phyloP scores from a whole-genome alignment of 148 eudicot species.

The Fallopia convolvulus region DNA sequence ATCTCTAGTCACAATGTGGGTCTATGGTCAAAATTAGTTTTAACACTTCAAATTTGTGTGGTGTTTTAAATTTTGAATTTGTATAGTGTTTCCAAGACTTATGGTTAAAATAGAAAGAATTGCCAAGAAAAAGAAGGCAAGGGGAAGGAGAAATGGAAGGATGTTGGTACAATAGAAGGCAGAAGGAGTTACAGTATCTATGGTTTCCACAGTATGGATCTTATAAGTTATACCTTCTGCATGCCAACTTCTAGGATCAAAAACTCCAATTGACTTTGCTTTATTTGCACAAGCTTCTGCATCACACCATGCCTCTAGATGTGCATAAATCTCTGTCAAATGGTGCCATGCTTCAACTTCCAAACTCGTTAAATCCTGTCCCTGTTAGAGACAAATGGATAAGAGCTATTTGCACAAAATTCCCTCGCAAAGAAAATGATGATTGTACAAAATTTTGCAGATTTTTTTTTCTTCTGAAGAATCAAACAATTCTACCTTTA shows the following conservation, averaged over 20 bases:
- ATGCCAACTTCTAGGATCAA: slow-evolving; percentile 66
- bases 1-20: too few species aligned
- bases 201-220: not conserved
- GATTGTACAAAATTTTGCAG: not conserved
- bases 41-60: too few species aligned
- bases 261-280: slow-evolving; percentile 43
- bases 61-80: too few species aligned
- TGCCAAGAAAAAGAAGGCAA: too few species aligned
- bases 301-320: slow-evolving; percentile 58
- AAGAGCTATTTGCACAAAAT: not conserved
- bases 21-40: too few species aligned
- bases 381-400: not conserved
- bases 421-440: not conserved
- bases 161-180: not conserved
- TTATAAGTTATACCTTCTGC: slow-evolving; percentile 39
- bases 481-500: slow-evolving; percentile 24
- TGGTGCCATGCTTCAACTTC: slow-evolving; percentile 70
- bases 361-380: not conserved
- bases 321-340: slow-evolving; percentile 59
- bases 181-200: not conserved
- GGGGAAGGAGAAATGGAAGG: not conserved
- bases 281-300: slow-evolving; percentile 55
- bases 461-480: too few species aligned
- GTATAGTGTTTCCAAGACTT: too few species aligned
- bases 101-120: too few species aligned